These are phyloP conservation scores for Geopyxis carbonaria DNA, from an alignment of 495 filamentous ascomycete species.

Conservation along the genomic window DNA sequence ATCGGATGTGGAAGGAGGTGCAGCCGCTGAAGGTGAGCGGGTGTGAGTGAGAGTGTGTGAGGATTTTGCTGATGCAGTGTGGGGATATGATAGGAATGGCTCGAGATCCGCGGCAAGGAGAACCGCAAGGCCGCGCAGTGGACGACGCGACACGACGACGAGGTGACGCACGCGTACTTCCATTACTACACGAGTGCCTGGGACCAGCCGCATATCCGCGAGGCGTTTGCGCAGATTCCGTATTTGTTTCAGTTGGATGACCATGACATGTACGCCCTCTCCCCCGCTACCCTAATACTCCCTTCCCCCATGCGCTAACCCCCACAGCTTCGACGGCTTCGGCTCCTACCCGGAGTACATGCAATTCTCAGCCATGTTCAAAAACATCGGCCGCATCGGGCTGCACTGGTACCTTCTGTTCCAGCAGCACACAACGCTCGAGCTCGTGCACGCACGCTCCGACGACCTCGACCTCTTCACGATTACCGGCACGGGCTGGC, in stretches of 20 bases:
- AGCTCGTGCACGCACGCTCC: slow-evolving; percentile 71
- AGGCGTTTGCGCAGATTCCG: slow-evolving; percentile 94
- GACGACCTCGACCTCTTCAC: slow-evolving; percentile 88
- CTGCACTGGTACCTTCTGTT: slow-evolving; percentile 99
- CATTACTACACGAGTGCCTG: slow-evolving; percentile 98
- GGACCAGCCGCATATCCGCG: slow-evolving; percentile 80
- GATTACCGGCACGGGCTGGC: slow-evolving; percentile 91
- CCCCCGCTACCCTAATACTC: neutral
- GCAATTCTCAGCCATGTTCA: slow-evolving; percentile 94
- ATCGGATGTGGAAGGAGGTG: slow-evolving; percentile 91
- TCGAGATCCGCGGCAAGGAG: slow-evolving; percentile 75
- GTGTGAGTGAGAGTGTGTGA: neutral
- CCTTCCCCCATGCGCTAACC: slow-evolving; percentile 11
- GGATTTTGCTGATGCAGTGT: neutral
- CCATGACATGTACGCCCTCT: slow-evolving; percentile 92
- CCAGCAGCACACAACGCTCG: slow-evolving; percentile 91
- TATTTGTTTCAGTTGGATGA: slow-evolving; percentile 87
- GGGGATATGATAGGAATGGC: slow-evolving; percentile 47
- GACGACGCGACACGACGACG: slow-evolving; percentile 87
- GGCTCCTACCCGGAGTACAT: slow-evolving; percentile 96
- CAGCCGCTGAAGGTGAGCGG: slow-evolving; percentile 47
- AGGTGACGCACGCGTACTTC: slow-evolving; percentile 89
- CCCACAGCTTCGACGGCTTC: slow-evolving; percentile 78
- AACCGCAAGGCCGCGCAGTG: slow-evolving; percentile 76
- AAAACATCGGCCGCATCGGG: slow-evolving; percentile 92